phyloP scores from a whole-genome alignment of 208 protist species.

The Tritrichomonas musculus region DNA sequence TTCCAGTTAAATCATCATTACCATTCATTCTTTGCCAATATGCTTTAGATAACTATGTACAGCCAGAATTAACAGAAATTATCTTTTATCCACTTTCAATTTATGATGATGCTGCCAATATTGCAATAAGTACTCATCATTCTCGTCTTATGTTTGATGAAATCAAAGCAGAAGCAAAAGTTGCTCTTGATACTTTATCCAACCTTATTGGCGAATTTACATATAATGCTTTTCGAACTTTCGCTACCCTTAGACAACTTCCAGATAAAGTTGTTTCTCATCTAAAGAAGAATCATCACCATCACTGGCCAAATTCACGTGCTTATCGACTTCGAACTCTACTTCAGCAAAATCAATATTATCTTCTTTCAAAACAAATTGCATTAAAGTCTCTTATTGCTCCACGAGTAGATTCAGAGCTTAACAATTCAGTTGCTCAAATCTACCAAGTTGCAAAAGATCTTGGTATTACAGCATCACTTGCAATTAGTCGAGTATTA shows the following conservation, averaged over 20 bases:
- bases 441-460: not conserved
- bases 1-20: not conserved
- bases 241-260: not conserved
- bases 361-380: not conserved
- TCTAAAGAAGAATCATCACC: not conserved
- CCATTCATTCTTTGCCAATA: conserved; percentile 8
- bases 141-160: not conserved
- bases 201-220: not conserved
- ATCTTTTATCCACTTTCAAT: conserved; percentile 21
- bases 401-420: not conserved
- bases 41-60: not conserved
- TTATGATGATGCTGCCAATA: not conserved
- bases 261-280: not conserved
- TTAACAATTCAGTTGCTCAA: not conserved
- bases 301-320: not conserved
- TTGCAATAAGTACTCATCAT: not conserved
- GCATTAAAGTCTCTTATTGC: not conserved
- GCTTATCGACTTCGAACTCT: not conserved
- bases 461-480: not conserved
- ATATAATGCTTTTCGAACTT: not conserved
- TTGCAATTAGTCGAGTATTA: not conserved
- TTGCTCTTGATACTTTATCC: not conserved
- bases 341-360: not conserved
- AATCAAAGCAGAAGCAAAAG: not conserved
- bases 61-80: not conserved